phyloP scores from a whole-genome alignment of 306 rosid genomes.

The Glycyrrhiza uralensis region DNA sequence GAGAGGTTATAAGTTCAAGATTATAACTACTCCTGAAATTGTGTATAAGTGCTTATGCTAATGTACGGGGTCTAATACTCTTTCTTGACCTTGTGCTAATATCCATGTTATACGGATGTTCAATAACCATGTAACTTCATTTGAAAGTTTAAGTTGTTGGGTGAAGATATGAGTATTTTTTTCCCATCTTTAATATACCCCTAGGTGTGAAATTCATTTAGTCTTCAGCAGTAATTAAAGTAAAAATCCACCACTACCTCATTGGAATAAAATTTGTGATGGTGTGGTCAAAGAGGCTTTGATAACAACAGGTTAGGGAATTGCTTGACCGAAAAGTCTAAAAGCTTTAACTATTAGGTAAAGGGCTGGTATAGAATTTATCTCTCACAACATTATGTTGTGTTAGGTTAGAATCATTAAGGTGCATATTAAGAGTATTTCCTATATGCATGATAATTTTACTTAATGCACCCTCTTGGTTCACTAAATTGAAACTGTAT shows the following conservation, averaged over 20 bases:
- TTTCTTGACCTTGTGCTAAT: neutral
- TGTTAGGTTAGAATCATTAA: too few relatives aligned
- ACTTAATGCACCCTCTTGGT: too few relatives aligned
- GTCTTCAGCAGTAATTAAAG: neutral
- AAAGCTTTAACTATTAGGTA: constrained; percentile 4
- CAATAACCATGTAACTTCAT: neutral
- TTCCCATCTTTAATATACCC: neutral
- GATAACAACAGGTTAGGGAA: neutral
- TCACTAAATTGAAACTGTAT: too few relatives aligned
- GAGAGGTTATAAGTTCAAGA: neutral
- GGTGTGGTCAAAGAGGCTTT: neutral
- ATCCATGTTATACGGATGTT: neutral
- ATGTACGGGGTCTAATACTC: neutral
- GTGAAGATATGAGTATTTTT: neutral
- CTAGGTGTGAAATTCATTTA: neutral
- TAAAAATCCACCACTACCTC: neutral
- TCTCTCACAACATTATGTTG: too few relatives aligned
- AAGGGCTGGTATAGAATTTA: neutral
- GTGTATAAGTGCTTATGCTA: neutral
- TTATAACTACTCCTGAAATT: neutral
- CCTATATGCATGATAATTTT: too few relatives aligned
- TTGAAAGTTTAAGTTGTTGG: neutral
- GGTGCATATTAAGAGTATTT: too few relatives aligned
- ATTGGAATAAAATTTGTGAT: neutral
- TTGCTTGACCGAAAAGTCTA: neutral